Evolutionary conservation across 2,329 filamentous ascomycete species (phyloP).

Genomic region (Beauveria brongniartii): DNA sequence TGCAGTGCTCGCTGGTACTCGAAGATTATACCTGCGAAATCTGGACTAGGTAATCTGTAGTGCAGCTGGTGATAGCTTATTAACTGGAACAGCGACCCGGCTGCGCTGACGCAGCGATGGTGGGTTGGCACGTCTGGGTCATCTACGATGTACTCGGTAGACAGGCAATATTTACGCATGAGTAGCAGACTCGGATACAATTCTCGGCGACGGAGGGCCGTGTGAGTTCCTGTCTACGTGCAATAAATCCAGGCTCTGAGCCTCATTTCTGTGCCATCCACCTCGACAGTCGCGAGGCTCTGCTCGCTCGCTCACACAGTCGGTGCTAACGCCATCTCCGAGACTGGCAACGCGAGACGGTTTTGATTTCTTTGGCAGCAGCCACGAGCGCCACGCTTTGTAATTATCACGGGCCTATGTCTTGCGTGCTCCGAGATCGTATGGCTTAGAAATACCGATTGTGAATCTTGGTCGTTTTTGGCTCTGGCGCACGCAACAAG

Average conservation of each 20-base stretch:
- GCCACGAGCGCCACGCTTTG: neutral
- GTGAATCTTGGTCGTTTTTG: neutral
- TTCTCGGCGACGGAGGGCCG: neutral
- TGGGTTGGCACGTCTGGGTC: neutral
- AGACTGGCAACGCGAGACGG: neutral
- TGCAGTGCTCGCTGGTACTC: too few species aligned
- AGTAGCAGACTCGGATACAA: neutral
- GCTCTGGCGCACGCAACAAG: neutral
- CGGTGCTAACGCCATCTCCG: neutral
- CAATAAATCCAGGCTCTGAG: neutral
- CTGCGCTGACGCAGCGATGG: neutral
- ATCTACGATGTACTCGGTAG: neutral
- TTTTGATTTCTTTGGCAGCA: neutral
- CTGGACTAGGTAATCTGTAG: too few species aligned
- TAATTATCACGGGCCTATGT: neutral
- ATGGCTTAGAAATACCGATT: conserved; percentile 1
- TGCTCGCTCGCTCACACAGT: neutral
- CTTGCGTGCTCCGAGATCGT: conserved; percentile 1
- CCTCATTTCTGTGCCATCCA: neutral
- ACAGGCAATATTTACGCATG: neutral
- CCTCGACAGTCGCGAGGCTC: neutral
- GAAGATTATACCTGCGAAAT: neutral
- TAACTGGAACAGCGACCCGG: neutral
- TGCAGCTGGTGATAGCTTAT: neutral
- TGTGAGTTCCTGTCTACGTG: neutral